Conservation (phyloP, 768 basidiomycete species). For the Leucosporidium scottii region DNA sequence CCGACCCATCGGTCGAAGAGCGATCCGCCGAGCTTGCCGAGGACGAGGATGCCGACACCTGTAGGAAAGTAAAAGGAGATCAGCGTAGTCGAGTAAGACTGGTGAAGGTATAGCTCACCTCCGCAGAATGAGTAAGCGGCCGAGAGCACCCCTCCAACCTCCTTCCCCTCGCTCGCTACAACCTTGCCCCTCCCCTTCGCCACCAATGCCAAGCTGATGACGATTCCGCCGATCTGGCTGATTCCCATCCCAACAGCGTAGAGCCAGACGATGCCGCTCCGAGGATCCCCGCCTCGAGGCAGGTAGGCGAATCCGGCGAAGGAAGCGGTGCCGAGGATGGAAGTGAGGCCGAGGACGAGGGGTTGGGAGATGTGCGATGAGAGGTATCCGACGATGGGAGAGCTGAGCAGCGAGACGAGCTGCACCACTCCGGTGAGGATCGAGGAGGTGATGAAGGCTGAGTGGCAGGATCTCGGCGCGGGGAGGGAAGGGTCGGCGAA, state of each 20-base stretch:
- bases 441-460: conserved; percentile 18
- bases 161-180: neutral
- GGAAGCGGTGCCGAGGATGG: conserved; percentile 2
- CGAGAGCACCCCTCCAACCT: conserved; percentile 14
- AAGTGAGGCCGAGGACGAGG: neutral
- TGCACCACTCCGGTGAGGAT: conserved; percentile 19
- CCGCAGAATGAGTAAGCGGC: conserved; percentile 18
- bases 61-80: neutral
- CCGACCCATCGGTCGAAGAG: conserved; percentile 8
- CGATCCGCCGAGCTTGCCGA: conserved; percentile 9
- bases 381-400: conserved; percentile 21
- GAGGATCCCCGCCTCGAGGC: conserved; percentile 8
- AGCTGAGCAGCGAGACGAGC: conserved; percentile 26
- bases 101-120: neutral
- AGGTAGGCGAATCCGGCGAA: conserved; percentile 2
- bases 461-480: conserved; percentile 4
- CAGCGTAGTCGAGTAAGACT: neutral
- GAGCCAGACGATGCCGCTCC: neutral
- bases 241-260: conserved; percentile 6
- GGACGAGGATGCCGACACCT: conserved; percentile 23
- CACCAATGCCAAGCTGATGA: conserved; percentile 16
- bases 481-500: neutral
- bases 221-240: conserved; percentile 16
- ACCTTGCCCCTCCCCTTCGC: conserved; percentile 4
- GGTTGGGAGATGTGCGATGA: conserved; percentile 9